Evolutionary conservation across 371 early-diverging fungal genomes (phyloP).

Genomic region (Mucor velutinosus): DNA sequence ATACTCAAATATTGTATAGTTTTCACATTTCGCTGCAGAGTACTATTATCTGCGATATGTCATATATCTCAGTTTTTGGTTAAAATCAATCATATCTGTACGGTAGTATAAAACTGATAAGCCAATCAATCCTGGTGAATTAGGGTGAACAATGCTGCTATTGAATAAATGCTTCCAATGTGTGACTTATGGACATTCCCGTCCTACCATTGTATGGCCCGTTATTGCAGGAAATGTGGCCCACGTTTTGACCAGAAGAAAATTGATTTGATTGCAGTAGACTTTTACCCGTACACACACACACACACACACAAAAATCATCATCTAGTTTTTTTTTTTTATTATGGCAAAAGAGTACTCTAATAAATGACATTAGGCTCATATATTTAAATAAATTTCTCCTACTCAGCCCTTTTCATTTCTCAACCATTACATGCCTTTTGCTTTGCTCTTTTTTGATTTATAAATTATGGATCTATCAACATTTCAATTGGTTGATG

Average conservation of each 20-base stretch:
- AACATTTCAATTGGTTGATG: conserved; percentile 23
- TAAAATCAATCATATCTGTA: background rate
- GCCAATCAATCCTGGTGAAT: background rate
- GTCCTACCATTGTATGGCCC: conserved; percentile 13
- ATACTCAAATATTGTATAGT: background rate
- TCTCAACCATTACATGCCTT: background rate
- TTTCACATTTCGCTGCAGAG: too few species aligned
- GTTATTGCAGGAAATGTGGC: conserved; percentile 21
- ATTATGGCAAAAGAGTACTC: background rate
- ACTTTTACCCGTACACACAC: conserved; percentile 5
- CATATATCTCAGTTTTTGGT: background rate
- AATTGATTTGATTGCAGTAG: conserved; percentile 27
- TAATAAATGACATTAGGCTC: background rate
- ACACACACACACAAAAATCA: background rate
- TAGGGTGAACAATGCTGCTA: conserved; percentile 5
- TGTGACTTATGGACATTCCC: conserved; percentile 9
- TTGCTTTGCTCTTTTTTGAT: background rate
- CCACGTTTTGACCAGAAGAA: conserved; percentile 28
- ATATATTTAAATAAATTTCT: conserved; percentile 2
- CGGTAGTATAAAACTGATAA: background rate
- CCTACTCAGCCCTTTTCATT: conserved; percentile 5
- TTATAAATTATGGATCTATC: conserved; percentile 22
- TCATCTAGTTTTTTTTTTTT: conserved; percentile 4
- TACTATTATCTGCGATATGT: background rate
- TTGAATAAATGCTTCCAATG: conserved; percentile 1